These are phyloP conservation scores for Climacium dendroides DNA, from an alignment of 225 moss, liverwort and hornwort species.

Conservation along the genomic window DNA sequence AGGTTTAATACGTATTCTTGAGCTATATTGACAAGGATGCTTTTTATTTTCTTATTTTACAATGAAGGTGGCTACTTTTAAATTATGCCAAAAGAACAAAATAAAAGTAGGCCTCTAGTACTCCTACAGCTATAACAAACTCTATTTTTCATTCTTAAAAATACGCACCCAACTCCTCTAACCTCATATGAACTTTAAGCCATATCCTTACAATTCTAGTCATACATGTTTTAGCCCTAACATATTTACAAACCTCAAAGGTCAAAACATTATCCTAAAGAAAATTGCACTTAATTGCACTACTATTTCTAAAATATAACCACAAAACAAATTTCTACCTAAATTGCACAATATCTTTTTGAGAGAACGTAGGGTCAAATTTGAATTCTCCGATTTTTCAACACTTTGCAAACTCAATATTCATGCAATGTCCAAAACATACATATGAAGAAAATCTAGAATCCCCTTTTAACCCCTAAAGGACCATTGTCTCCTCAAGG, in stretches of 20 bases:
- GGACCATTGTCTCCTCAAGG: too few relatives aligned
- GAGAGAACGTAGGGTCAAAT: too few relatives aligned
- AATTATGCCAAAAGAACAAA: background rate
- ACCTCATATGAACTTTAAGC: background rate
- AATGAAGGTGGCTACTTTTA: background rate
- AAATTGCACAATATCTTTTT: background rate
- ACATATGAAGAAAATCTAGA: background rate
- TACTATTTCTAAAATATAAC: background rate
- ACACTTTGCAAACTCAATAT: background rate
- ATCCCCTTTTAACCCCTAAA: too few relatives aligned
- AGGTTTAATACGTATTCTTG: background rate
- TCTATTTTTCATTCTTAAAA: background rate
- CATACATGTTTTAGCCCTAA: too few relatives aligned
- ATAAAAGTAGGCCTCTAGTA: background rate
- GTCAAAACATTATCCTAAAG: background rate
- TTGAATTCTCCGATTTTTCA: background rate
- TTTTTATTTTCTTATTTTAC: background rate
- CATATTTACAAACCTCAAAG: background rate
- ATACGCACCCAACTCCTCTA: background rate
- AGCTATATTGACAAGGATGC: background rate
- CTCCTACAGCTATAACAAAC: too few relatives aligned
- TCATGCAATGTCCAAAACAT: background rate
- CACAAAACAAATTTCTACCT: background rate
- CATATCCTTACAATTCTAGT: background rate
- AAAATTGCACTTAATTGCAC: background rate